Conservation (phyloP, 2,329 filamentous ascomycete genomes). For the Fonsecaea erecta region DNA sequence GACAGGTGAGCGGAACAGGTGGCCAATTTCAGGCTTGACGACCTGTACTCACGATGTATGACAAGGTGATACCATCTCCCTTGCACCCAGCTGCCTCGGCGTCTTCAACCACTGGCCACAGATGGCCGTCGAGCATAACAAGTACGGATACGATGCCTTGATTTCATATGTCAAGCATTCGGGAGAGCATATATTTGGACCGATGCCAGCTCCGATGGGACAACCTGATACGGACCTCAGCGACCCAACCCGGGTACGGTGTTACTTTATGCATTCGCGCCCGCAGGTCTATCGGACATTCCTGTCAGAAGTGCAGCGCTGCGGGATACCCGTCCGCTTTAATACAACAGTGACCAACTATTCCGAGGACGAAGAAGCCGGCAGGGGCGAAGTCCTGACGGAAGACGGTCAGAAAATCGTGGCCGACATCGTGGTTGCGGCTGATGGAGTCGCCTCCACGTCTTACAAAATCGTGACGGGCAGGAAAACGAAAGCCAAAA, state of each 20-base stretch:
- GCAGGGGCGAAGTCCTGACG: neutral
- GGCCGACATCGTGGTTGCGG: conserved; percentile 23
- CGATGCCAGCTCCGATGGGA: too few relatives aligned
- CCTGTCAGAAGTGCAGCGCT: too few relatives aligned
- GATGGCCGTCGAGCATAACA: neutral
- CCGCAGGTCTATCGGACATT: too few relatives aligned
- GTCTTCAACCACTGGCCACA: neutral
- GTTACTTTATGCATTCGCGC: too few relatives aligned
- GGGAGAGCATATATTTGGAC: neutral
- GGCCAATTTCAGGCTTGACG: neutral
- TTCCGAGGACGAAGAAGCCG: neutral
- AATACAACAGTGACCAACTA: neutral
- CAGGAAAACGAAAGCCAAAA: conserved; percentile 41
- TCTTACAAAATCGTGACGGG: conserved; percentile 19
- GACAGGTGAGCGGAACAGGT: too few relatives aligned
- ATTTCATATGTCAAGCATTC: neutral
- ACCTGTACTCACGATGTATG: neutral
- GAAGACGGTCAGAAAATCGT: conserved; percentile 6
- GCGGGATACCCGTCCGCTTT: neutral
- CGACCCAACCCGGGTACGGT: neutral
- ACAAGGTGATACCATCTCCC: neutral
- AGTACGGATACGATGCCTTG: neutral
- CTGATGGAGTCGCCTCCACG: conserved; percentile 24
- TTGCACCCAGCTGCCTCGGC: neutral
- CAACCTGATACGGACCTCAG: too few relatives aligned